Evolutionary conservation across 2,329 filamentous ascomycete species (phyloP).

Genomic region (Hypoxylon sp.): DNA sequence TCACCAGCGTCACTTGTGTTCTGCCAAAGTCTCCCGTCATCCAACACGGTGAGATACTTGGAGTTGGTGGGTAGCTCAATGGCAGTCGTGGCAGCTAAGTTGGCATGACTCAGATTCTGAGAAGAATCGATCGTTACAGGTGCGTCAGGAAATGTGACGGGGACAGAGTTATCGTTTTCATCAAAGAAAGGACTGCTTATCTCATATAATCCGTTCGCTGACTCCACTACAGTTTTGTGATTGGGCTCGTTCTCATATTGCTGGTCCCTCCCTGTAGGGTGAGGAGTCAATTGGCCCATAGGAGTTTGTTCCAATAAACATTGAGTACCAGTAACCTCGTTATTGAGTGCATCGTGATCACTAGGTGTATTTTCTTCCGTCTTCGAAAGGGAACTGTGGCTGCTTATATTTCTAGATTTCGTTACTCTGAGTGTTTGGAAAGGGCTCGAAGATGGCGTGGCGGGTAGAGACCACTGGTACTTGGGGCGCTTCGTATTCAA

Average conservation of each 20-base stretch:
- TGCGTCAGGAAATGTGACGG: neutral
- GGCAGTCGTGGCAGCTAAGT: neutral
- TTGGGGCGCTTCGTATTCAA: constrained; percentile 22
- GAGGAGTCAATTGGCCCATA: constrained; percentile 41
- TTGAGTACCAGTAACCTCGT: constrained; percentile 10
- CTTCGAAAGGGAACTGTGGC: constrained; percentile 2
- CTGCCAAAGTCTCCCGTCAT: neutral
- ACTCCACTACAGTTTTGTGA: constrained; percentile 1
- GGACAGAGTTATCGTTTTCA: neutral
- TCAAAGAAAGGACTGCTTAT: neutral
- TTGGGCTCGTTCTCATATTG: neutral
- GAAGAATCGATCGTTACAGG: constrained; percentile 13
- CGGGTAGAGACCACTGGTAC: constrained; percentile 26
- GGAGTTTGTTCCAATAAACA: constrained; percentile 29
- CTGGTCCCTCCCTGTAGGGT: constrained; percentile 16
- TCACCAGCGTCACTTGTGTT: neutral
- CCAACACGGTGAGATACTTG: neutral
- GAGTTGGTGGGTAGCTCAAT: neutral
- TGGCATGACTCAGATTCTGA: neutral
- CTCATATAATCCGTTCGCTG: neutral
- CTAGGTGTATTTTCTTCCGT: neutral
- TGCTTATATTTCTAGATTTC: constrained; percentile 30
- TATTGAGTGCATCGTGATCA: constrained; percentile 1
- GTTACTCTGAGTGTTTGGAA: constrained; percentile 46
- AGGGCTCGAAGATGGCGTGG: constrained; percentile 31